Base-by-base conservation (phyloP, 352 stramenopile genomes). In the Globisporangium viniferum region DNA sequence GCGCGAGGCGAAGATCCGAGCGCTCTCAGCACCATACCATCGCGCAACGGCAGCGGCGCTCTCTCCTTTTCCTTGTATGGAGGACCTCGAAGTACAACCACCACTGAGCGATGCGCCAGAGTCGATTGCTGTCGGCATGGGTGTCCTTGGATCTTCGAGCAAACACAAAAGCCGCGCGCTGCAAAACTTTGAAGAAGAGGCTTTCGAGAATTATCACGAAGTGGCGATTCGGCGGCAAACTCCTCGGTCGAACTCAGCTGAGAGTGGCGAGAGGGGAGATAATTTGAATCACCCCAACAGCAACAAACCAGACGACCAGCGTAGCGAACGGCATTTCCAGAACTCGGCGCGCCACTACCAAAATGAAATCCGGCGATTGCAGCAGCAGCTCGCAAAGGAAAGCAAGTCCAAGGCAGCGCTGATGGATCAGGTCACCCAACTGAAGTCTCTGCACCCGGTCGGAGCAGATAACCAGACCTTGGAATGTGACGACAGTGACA, bases 301-400 rank as follows among this genome's bases (percentile, higher is more conserved):
- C 35, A 35, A 31, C 14, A 60, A 60, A 36, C 44, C 20, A 14
- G 35, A 61, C 51, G 35, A 69, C n/a, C 33, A 63, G 5, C 67
- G 51, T 53, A 54, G 36, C 22, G 66, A 64, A 60, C 41, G 60
- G 18, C 77, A 72, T 48, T 77, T 80, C 12, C 59, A 82, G 33
- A 87, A 80, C 41, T 76, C 79, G 2, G 69, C 67, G 39, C 77
- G 78, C 2, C 86, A 93, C 51, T 86, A 79, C 48, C 80, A 92
- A 61, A 88, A 84, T 33, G 82, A 92, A 65, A 89, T 93, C 61
- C 76, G 77, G 51, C 80, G 86, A 3, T 57, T 93, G 22, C 80
- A 89, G 62, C 73, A 82, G 62, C 83, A 93, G 62, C 69, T 93
- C 14, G 62, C 71, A 1, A 76, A 74, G 12, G 86, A 93, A 66